A percentile compares a stretch with the other conserved stretches of the same genome.
phyloP scores from a whole-genome alignment of 208 protist genomes.

The Crithidia thermophila region DNA sequence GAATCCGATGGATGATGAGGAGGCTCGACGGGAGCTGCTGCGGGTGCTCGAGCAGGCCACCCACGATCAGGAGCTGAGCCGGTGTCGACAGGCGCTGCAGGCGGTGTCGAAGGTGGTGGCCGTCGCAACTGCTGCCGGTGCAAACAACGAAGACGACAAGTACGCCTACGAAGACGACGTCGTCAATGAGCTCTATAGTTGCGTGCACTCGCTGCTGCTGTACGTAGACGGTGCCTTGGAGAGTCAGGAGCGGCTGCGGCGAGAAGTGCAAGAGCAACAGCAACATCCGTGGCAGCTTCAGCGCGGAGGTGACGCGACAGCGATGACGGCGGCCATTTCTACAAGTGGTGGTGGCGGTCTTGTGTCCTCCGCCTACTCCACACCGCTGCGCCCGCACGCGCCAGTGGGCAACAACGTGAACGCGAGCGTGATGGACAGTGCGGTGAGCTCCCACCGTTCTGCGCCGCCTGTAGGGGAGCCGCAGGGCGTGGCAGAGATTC shows the following conservation, averaged over 20 bases:
- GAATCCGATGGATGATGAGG: conserved; percentile 59
- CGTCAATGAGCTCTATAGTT: conserved; percentile 52
- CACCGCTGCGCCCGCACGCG: conserved; percentile 21
- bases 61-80: conserved; percentile 73
- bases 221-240: conserved; percentile 77
- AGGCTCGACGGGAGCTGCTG: conserved; percentile 63
- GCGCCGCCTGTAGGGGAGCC: neutral
- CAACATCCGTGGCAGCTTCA: conserved; percentile 5
- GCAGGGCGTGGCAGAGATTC: conserved; percentile 8
- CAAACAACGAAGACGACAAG: conserved; percentile 13
- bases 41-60: conserved; percentile 65
- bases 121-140: conserved; percentile 25
- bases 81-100: conserved; percentile 60
- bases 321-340: neutral
- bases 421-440: conserved; percentile 16
- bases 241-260: conserved; percentile 63
- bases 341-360: neutral
- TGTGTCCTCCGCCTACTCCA: conserved; percentile 14
- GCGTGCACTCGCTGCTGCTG: conserved; percentile 49
- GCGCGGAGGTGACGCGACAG: neutral
- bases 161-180: conserved; percentile 46
- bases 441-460: conserved; percentile 14
- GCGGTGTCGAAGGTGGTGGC: conserved; percentile 44
- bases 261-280: conserved; percentile 37
- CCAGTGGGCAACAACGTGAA: conserved; percentile 8